A percentile compares a stretch with the other conserved stretches of the same genome.
Conservation (phyloP, 257 asterid species). For the Ilex asprella region DNA sequence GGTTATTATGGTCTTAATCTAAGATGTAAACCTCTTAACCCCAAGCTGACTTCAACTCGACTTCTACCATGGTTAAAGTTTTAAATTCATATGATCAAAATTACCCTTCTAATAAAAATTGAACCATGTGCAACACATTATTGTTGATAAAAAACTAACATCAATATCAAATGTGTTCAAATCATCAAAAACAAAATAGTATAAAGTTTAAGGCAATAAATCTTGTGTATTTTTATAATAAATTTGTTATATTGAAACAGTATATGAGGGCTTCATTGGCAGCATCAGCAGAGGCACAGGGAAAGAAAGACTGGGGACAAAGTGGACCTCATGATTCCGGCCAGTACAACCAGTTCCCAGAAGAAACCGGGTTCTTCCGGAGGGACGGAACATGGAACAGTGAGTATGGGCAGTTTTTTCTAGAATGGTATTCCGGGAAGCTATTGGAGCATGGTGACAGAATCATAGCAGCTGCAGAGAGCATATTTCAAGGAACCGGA, state of each 20-base stretch:
- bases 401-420: conserved; percentile 77
- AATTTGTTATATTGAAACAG: conserved; percentile 28
- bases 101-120: too few species aligned
- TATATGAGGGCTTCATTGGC: conserved; percentile 85
- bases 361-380: conserved; percentile 71
- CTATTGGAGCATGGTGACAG: conserved; percentile 79
- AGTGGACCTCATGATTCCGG: conserved; percentile 89
- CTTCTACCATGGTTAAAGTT: too few species aligned
- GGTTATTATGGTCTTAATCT: too few species aligned
- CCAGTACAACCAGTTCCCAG: conserved; percentile 71
- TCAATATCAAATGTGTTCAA: too few species aligned
- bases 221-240: too few species aligned
- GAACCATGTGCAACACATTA: too few species aligned
- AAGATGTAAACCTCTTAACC: too few species aligned
- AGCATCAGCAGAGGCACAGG: conserved; percentile 63
- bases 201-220: too few species aligned
- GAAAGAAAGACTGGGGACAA: conserved; percentile 69
- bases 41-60: too few species aligned
- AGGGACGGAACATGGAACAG: conserved; percentile 77
- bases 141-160: too few species aligned
- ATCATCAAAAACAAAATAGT: too few species aligned
- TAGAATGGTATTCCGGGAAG: conserved; percentile 73
- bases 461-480: conserved; percentile 57
- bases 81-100: too few species aligned
- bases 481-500: conserved; percentile 62